phyloP scores from a whole-genome alignment of 306 rosid genomes.

The Myrica gale region DNA sequence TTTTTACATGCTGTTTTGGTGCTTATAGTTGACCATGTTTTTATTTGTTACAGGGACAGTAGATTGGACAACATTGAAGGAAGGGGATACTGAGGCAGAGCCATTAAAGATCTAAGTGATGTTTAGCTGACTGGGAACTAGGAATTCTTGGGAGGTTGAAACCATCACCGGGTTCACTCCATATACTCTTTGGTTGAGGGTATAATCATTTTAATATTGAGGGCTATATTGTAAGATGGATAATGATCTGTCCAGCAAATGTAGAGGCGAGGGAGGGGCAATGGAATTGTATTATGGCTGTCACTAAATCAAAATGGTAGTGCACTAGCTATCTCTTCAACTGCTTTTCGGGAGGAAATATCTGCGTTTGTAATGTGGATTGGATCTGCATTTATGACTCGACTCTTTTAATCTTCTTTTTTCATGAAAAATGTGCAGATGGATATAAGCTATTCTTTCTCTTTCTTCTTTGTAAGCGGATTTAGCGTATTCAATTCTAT shows the following conservation, averaged over 20 bases:
- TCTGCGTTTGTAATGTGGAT: constrained; percentile 54
- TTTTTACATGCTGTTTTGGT: neutral
- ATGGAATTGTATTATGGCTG: constrained; percentile 40
- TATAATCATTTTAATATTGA: constrained; percentile 33
- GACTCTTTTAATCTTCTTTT: constrained; percentile 25
- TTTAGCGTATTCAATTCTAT: neutral
- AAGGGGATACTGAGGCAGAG: constrained; percentile 73
- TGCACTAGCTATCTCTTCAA: constrained; percentile 42
- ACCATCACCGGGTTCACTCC: constrained; percentile 29
- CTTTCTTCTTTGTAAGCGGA: too few species aligned
- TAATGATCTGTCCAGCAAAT: constrained; percentile 34
- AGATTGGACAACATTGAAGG: constrained; percentile 64
- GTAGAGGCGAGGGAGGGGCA: constrained; percentile 21
- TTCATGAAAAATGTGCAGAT: neutral
- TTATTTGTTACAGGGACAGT: constrained; percentile 61
- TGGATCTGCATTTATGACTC: constrained; percentile 31
- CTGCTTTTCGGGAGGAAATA: constrained; percentile 40
- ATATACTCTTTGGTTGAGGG: constrained; percentile 34
- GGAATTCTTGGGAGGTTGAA: constrained; percentile 35
- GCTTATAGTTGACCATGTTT: constrained; percentile 28
- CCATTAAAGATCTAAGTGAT: constrained; percentile 66
- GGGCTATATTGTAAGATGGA: constrained; percentile 35
- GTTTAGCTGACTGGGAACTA: constrained; percentile 22
- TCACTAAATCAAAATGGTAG: constrained; percentile 35
- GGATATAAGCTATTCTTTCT: neutral